A percentile compares a stretch with the other conserved stretches of the same genome.
Evolutionary conservation across 148 eudicot species (phyloP).

Genomic region (Arbutus unedo): DNA sequence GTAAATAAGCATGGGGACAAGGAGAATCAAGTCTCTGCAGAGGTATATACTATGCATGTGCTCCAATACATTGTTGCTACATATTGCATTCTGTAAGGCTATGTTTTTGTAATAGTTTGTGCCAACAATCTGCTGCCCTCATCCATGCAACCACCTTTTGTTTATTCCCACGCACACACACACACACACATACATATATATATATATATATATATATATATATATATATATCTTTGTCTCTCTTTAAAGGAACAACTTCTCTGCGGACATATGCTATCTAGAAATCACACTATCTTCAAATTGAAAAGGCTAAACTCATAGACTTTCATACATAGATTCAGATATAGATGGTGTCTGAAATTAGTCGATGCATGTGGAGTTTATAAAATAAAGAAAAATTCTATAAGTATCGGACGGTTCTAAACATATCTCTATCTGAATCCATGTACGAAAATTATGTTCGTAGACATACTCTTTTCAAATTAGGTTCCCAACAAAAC

Average conservation of each 20-base stretch:
- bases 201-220: too few relatives aligned
- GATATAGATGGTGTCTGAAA: too few relatives aligned
- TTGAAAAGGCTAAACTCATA: too few relatives aligned
- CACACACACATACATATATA: neutral
- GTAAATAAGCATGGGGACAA: neutral
- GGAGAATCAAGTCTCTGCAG: constrained; percentile 1
- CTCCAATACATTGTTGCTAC: neutral
- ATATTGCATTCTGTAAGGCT: neutral
- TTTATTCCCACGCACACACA: neutral
- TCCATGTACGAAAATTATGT: too few relatives aligned
- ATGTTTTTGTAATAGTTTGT: neutral
- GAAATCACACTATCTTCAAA: neutral
- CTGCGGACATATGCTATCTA: constrained; percentile 13
- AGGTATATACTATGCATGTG: neutral
- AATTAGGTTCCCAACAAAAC: constrained; percentile 5
- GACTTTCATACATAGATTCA: too few relatives aligned
- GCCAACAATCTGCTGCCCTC: constrained; percentile 3
- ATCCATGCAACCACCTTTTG: neutral
- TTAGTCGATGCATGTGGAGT: too few relatives aligned
- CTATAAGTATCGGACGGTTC: too few relatives aligned
- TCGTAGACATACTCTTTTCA: too few relatives aligned
- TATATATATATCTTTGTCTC: constrained; percentile 18
- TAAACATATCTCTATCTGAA: too few relatives aligned
- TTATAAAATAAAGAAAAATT: too few relatives aligned
- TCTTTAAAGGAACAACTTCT: constrained; percentile 5